Percentiles rank a stretch among this genome's conserved stretches.
Evolutionary conservation across 2,329 filamentous ascomycete genomes (phyloP).

Genomic region (Tetracladium maxilliforme): DNA sequence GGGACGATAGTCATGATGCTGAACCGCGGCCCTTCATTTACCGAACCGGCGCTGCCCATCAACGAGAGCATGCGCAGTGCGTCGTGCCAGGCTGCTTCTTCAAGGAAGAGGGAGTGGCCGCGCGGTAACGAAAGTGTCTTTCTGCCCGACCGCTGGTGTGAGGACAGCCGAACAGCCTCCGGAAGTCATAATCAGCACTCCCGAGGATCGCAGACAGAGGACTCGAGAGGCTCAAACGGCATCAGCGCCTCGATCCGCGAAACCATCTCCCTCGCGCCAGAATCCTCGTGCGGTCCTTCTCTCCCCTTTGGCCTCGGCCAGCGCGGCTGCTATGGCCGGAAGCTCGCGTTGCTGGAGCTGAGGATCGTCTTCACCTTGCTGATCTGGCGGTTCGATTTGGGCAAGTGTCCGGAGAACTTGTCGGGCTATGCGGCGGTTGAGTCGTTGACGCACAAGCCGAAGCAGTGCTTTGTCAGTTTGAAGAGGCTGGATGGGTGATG

Average conservation of each 20-base stretch:
- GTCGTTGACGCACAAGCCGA: no score
- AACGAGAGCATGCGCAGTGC: constrained; percentile 8
- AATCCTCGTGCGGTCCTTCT: constrained; percentile 17
- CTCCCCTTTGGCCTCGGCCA: constrained; percentile 20
- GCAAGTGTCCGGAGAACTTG: constrained; percentile 14
- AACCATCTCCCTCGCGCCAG: constrained; percentile 12
- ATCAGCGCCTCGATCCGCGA: no score
- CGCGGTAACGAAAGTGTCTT: constrained; percentile 13
- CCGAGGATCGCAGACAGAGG: no score
- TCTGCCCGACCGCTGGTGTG: constrained; percentile 22
- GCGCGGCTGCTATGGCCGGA: constrained; percentile 21
- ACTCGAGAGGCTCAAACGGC: no score
- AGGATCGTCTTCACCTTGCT: constrained; percentile 18
- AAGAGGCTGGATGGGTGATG: no score
- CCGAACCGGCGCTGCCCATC: constrained; percentile 8
- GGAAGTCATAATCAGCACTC: no score
- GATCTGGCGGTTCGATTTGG: constrained; percentile 21
- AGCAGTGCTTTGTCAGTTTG: no score
- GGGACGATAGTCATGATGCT: constrained; percentile 17
- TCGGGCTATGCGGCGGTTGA: no score
- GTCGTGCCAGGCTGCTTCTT: constrained; percentile 1
- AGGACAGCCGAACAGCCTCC: no score
- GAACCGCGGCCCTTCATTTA: constrained; percentile 7
- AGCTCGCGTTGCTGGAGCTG: constrained; percentile 19
- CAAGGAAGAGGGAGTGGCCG: constrained; percentile 12